A percentile compares a stretch with the other conserved stretches of the same genome.
Conservation (phyloP, 345 rosid genomes). For the Syzygium jambos region DNA sequence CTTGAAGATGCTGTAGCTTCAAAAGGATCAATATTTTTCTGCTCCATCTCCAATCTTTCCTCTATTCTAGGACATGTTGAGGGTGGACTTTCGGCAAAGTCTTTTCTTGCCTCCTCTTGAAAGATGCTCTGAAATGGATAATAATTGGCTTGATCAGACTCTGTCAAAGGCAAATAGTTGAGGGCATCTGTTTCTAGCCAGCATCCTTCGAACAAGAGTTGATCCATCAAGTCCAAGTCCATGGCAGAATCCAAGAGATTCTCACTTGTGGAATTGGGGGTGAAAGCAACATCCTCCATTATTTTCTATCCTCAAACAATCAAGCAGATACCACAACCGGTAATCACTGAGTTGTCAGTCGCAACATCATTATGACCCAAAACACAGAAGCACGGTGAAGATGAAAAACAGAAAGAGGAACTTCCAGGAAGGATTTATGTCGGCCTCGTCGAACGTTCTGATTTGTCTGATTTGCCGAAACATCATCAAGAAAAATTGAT, state of each 20-base stretch:
- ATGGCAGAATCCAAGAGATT: slow-evolving; percentile 40
- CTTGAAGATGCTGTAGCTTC: slow-evolving; percentile 16
- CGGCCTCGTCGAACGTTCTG: slow-evolving; percentile 33
- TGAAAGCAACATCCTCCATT: slow-evolving; percentile 48
- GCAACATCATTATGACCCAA: slow-evolving; percentile 29
- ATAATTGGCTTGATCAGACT: slow-evolving; percentile 16
- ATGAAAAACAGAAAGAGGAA: slow-evolving; percentile 56
- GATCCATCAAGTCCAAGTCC: slow-evolving; percentile 90
- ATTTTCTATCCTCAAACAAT: neutral
- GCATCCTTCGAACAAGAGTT: slow-evolving; percentile 75
- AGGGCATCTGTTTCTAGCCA: slow-evolving; percentile 58
- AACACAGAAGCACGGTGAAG: slow-evolving; percentile 43
- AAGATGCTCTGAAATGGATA: slow-evolving; percentile 16
- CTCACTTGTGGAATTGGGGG: slow-evolving; percentile 35
- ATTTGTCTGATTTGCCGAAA: slow-evolving; percentile 59
- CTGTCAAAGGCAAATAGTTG: slow-evolving; percentile 20
- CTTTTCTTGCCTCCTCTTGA: slow-evolving; percentile 18
- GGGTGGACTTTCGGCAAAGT: slow-evolving; percentile 13
- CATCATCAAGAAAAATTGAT: slow-evolving; percentile 50
- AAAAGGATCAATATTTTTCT: slow-evolving; percentile 10
- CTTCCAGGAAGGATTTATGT: slow-evolving; percentile 47
- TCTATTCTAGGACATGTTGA: slow-evolving; percentile 7
- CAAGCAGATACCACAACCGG: neutral
- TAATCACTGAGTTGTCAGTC: neutral
- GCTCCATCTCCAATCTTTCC: slow-evolving; percentile 9